These are phyloP conservation scores for Heterobasidion irregulare DNA, from an alignment of 1,284 basidiomycete genomes.

Conservation along the genomic window DNA sequence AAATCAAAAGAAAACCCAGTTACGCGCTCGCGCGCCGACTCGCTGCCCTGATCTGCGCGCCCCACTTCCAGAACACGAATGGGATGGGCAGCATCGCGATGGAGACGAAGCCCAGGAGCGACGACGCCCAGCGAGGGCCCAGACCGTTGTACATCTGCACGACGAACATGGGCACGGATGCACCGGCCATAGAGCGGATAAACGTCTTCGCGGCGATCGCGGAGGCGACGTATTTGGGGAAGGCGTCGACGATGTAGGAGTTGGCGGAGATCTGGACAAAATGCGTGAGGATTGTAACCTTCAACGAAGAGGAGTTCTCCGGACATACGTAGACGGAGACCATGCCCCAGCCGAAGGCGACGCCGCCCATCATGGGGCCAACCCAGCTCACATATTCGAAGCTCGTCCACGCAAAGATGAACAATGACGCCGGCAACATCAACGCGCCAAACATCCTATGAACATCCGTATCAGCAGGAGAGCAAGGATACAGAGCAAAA, in stretches of 20 bases:
- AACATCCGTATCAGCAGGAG: slow-evolving; percentile 6
- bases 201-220: slow-evolving; percentile 28
- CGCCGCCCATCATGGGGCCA: slow-evolving; percentile 29
- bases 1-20: neutral
- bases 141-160: slow-evolving; percentile 37
- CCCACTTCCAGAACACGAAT: neutral
- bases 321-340: slow-evolving; percentile 20
- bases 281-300: neutral
- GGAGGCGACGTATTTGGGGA: slow-evolving; percentile 24
- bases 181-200: slow-evolving; percentile 38
- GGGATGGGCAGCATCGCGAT: slow-evolving; percentile 21
- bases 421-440: slow-evolving; percentile 27
- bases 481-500: slow-evolving; percentile 20
- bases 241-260: slow-evolving; percentile 39
- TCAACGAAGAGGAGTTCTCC: neutral
- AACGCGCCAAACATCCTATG: slow-evolving; percentile 13
- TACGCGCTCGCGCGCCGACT: neutral
- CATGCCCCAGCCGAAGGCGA: slow-evolving; percentile 40
- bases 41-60: neutral
- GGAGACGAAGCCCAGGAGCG: slow-evolving; percentile 32
- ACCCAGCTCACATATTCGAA: slow-evolving; percentile 23
- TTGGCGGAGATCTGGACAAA: slow-evolving; percentile 26
- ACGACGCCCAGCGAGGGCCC: slow-evolving; percentile 41
- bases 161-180: slow-evolving; percentile 37
- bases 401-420: slow-evolving; percentile 27